Evolutionary conservation across 441 rosid genomes (phyloP).

Genomic region (Hura crepitans): DNA sequence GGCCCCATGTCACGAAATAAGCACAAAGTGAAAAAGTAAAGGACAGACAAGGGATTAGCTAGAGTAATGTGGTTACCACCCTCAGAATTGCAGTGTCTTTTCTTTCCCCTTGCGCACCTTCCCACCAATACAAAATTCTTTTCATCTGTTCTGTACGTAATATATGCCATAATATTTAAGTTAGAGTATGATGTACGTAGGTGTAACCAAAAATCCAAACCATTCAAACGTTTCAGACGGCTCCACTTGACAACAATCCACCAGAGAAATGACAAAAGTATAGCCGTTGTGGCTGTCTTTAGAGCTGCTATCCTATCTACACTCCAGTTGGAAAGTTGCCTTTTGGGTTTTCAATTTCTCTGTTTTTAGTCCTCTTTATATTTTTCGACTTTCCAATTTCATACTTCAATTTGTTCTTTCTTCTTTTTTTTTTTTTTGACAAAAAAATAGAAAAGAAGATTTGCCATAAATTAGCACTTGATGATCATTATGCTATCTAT

Average conservation of each 20-base stretch:
- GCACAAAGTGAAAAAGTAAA: background rate
- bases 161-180: no score
- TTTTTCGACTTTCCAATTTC: no score
- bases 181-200: no score
- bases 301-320: no score
- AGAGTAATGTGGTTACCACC: slow-evolving; percentile 14
- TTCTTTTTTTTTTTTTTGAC: no score
- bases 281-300: slow-evolving; percentile 11
- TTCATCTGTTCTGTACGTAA: background rate
- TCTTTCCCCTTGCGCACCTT: slow-evolving; percentile 34
- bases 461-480: background rate
- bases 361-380: no score
- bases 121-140: slow-evolving; percentile 26
- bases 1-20: no score
- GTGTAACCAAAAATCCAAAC: background rate
- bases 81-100: slow-evolving; percentile 22
- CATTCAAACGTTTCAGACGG: slow-evolving; percentile 10
- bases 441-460: background rate
- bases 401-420: no score
- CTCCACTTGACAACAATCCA: background rate
- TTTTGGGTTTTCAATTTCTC: background rate
- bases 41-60: slow-evolving; percentile 25
- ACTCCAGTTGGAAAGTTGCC: background rate
- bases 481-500: background rate
- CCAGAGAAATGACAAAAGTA: slow-evolving; percentile 27